A percentile compares a stretch with the other conserved stretches of the same genome.
These are phyloP conservation scores for Terana coerulea DNA, from an alignment of 768 basidiomycete species.

Conservation along the genomic window DNA sequence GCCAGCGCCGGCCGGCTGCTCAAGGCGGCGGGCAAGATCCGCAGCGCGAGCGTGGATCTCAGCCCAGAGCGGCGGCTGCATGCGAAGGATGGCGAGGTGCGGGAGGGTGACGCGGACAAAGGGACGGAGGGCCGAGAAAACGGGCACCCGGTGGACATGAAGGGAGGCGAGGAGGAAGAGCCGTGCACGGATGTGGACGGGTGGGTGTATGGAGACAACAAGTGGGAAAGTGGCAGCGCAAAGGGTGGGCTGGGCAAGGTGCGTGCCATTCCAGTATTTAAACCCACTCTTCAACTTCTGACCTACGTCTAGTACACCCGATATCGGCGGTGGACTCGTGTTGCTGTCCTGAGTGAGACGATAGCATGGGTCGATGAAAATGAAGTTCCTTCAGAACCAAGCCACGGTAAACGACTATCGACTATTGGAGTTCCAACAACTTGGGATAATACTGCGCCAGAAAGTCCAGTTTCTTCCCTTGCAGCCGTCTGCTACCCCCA, in stretches of 20 bases:
- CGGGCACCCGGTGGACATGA: constrained; percentile 13
- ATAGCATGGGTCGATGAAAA: constrained; percentile 49
- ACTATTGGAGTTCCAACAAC: not conserved
- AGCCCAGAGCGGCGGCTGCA: constrained; percentile 12
- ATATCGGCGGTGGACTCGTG: constrained; percentile 80
- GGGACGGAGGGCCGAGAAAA: constrained; percentile 12
- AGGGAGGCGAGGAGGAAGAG: constrained; percentile 48
- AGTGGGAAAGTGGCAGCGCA: constrained; percentile 78
- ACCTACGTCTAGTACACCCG: constrained; percentile 63
- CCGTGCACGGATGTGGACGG: constrained; percentile 77
- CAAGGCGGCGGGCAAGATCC: constrained; percentile 48
- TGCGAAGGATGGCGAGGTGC: constrained; percentile 21
- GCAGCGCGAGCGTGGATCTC: constrained; percentile 35
- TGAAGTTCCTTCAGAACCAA: constrained; percentile 17
- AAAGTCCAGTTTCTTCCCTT: not conserved
- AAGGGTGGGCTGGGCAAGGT: constrained; percentile 88
- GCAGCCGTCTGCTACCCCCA: not conserved
- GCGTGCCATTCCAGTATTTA: constrained; percentile 8
- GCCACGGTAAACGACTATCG: constrained; percentile 18
- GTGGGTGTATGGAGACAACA: constrained; percentile 94
- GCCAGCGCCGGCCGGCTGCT: constrained; percentile 34
- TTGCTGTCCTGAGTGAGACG: constrained; percentile 73
- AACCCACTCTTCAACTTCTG: not conserved
- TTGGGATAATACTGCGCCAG: not conserved
- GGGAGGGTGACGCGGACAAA: constrained; percentile 30